Conservation (phyloP, 768 basidiomycete genomes). For the Boletus vinaceobasis region DNA sequence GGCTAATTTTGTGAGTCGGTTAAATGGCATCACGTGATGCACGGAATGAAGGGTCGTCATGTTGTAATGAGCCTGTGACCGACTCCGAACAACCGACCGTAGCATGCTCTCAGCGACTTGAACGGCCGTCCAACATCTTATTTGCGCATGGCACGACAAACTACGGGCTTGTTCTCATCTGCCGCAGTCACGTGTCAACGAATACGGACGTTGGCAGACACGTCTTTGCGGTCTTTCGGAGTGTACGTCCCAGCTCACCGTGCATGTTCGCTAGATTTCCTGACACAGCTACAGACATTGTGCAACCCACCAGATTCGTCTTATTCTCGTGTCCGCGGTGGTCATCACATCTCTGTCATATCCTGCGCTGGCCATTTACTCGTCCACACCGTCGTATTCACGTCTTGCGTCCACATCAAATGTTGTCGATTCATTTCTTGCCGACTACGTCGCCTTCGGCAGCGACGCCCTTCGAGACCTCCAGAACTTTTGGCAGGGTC, state of each 20-base stretch:
- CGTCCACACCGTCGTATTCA: slow-evolving; percentile 65
- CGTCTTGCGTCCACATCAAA: slow-evolving; percentile 48
- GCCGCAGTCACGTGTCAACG: slow-evolving; percentile 28
- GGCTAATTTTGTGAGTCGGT: not conserved
- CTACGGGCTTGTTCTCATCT: slow-evolving; percentile 15
- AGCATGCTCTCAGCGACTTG: slow-evolving; percentile 18
- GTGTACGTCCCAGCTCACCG: slow-evolving; percentile 51
- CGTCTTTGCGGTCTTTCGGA: slow-evolving; percentile 72
- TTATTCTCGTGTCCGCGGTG: slow-evolving; percentile 82
- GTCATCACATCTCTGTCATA: slow-evolving; percentile 89
- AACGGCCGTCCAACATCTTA: slow-evolving; percentile 5
- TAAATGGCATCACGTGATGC: slow-evolving; percentile 18
- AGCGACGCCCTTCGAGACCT: slow-evolving; percentile 60
- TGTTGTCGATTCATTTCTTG: slow-evolving; percentile 62
- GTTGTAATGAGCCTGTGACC: not conserved
- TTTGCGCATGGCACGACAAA: slow-evolving; percentile 25
- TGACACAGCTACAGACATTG: slow-evolving; percentile 58
- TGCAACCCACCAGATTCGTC: slow-evolving; percentile 85
- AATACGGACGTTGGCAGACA: slow-evolving; percentile 37
- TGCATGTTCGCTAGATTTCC: not conserved
- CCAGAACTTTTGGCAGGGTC: slow-evolving; percentile 67
- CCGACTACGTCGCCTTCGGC: slow-evolving; percentile 49
- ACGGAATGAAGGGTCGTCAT: not conserved
- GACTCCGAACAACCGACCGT: not conserved
- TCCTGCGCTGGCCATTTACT: slow-evolving; percentile 84